Base-by-base conservation (phyloP, 2,329 filamentous ascomycete genomes). In the Alternaria sp. region DNA sequence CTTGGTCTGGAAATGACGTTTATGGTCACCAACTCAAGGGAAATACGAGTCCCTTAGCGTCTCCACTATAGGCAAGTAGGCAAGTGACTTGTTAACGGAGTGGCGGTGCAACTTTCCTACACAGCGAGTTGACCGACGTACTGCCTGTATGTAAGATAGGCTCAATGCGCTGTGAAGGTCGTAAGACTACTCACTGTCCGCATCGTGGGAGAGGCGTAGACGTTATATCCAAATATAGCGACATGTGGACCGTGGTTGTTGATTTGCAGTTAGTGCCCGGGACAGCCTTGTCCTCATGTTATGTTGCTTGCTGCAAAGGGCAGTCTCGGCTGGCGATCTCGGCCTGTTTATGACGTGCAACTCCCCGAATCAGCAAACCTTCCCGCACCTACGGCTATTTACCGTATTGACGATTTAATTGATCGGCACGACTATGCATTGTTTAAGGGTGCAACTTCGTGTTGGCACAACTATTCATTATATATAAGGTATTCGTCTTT, bases 281-380 rank as follows among this genome's bases (percentile, higher is more conserved):
- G 14, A n/a, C 20, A 52, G 22, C 49, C 34, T 14, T 28, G 34
- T 28, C 49, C 11, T 7, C 7, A 26, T 26, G 30, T 28, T 18
- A 43, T 24, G 24, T 12, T n/a, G 38, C 36, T 43, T 53, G 38
- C 49, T 42, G 54, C n/a, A 44, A 52, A 24, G 11, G 18, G 54
- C 26, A 24, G 12, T 2, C 44, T 57, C 47, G 54, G 34, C 24
- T 36, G 54, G 47, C 26, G 47, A 52, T 57, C 54, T 57, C 54
- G 54, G 54, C 28, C 30, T 12, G 39, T 22, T 12, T 22, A 42
- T 42, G 18, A 42, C 39, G 39, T 42, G 5, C 39, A 39, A n/a
- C n/a, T 51, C n/a, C 54, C 46, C 22, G 24, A 52, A 52, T 16
- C 7, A 57, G 54, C 36, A 32, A 42, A 52, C 46, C 30, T 52